Conservation (phyloP, 345 rosid genomes). For the Bruguiera gymnorhiza region DNA sequence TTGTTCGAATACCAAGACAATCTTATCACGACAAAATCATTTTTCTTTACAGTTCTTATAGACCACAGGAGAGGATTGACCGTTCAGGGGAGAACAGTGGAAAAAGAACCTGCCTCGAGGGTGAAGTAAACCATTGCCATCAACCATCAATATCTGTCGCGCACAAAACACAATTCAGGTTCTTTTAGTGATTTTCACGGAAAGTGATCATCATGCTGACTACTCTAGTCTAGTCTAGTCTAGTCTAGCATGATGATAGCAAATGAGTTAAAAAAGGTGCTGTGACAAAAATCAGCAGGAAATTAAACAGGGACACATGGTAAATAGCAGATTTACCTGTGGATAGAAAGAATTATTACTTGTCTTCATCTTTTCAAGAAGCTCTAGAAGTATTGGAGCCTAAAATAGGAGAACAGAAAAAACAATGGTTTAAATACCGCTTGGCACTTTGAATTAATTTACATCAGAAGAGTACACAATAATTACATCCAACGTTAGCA, state of each 20-base stretch:
- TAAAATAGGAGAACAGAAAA: conserved; percentile 19
- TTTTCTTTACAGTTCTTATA: no score
- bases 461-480: no score
- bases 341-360: conserved; percentile 51
- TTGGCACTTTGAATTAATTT: background rate
- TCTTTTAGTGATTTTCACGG: background rate
- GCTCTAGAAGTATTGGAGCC: conserved; percentile 66
- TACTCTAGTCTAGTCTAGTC: background rate
- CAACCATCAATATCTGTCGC: conserved; percentile 73
- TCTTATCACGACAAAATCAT: no score
- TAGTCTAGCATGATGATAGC: background rate
- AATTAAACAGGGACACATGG: background rate
- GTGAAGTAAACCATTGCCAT: conserved; percentile 94
- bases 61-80: background rate
- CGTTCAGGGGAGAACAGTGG: background rate
- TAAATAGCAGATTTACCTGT: conserved; percentile 43
- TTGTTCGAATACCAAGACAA: no score
- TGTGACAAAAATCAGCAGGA: background rate
- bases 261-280: background rate
- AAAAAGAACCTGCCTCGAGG: conserved; percentile 63
- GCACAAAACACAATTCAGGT: background rate
- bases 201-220: background rate
- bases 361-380: conserved; percentile 62
- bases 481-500: no score
- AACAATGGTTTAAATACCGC: background rate